phyloP scores from a whole-genome alignment of 164 flowering plant genomes.

The Vitis amurensis region DNA sequence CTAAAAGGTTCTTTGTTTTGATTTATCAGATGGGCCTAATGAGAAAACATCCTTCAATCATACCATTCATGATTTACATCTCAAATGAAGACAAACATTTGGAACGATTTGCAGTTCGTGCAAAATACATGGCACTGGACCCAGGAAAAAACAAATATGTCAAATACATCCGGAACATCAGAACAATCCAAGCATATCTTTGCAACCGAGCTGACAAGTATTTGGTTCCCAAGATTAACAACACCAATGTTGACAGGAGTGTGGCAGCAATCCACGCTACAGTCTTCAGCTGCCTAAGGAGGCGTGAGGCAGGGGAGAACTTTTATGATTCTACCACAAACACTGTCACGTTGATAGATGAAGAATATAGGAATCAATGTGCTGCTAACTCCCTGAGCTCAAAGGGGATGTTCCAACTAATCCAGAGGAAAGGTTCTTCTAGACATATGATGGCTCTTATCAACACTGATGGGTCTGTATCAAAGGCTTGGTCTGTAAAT shows the following conservation, averaged over 20 bases:
- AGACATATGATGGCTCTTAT: conserved; percentile 85
- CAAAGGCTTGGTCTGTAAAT: conserved; percentile 84
- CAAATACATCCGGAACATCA: conserved; percentile 80
- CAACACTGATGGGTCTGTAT: conserved; percentile 83
- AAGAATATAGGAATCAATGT: conserved; percentile 83
- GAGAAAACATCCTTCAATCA: conserved; percentile 89
- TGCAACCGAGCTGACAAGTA: conserved; percentile 89
- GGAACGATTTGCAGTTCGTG: conserved; percentile 94
- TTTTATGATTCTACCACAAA: conserved; percentile 72
- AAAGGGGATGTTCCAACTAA: conserved; percentile 88
- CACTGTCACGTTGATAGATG: conserved; percentile 61
- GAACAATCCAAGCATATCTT: conserved; percentile 84
- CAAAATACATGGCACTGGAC: conserved; percentile 91
- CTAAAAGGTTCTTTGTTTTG: not conserved
- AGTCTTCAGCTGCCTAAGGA: conserved; percentile 80
- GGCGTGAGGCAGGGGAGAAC: conserved; percentile 76
- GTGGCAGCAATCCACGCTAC: conserved; percentile 95
- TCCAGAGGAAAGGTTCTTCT: conserved; percentile 82
- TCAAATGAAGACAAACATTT: conserved; percentile 81
- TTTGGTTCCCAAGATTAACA: conserved; percentile 85
- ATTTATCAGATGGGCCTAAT: conserved; percentile 79
- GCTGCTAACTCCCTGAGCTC: conserved; percentile 78
- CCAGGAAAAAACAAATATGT: conserved; percentile 90
- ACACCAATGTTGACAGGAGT: conserved; percentile 86
- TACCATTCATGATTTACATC: conserved; percentile 93